A percentile compares a stretch with the other conserved stretches of the same genome.
phyloP scores from a whole-genome alignment of 345 rosid genomes.

The Populus deltoides region DNA sequence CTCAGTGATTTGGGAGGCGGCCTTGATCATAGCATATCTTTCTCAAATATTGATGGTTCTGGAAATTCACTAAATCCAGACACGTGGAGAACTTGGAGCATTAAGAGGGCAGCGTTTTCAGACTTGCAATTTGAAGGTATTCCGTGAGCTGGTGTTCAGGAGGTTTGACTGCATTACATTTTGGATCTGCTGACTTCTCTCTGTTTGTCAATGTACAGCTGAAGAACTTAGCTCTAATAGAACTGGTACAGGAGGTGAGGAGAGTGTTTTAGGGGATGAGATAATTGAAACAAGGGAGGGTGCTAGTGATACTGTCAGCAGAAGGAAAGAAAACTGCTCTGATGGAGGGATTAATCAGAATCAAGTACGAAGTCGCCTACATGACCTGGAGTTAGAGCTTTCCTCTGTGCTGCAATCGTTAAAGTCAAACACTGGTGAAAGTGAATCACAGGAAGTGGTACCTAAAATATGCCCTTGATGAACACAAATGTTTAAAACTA shows the following conservation, averaged over 20 bases:
- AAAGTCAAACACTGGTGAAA: constrained; percentile 48
- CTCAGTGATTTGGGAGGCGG: constrained; percentile 16
- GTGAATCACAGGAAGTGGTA: constrained; percentile 44
- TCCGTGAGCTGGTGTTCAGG: constrained; percentile 4
- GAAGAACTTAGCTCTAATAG: constrained; percentile 40
- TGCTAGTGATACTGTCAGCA: constrained; percentile 25
- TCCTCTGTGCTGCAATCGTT: constrained; percentile 60
- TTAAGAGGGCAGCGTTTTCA: constrained; percentile 55
- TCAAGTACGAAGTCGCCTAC: constrained; percentile 55
- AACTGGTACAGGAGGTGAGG: constrained; percentile 5
- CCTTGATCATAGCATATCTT: constrained; percentile 26
- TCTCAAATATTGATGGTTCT: constrained; percentile 28
- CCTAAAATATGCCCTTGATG: constrained; percentile 4
- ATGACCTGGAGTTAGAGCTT: constrained; percentile 70
- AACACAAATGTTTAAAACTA: neutral
- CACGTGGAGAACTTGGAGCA: constrained; percentile 76
- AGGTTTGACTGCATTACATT: constrained; percentile 4
- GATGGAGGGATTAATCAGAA: constrained; percentile 30
- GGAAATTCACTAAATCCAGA: constrained; percentile 40
- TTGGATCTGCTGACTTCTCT: constrained; percentile 17
- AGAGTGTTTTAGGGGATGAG: constrained; percentile 24
- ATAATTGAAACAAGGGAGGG: constrained; percentile 28
- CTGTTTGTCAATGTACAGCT: constrained; percentile 40
- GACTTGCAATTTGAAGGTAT: constrained; percentile 71
- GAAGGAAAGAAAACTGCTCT: constrained; percentile 33